These are phyloP conservation scores for Phoma herbarum DNA, from an alignment of 2,329 filamentous ascomycete species.

Conservation along the genomic window DNA sequence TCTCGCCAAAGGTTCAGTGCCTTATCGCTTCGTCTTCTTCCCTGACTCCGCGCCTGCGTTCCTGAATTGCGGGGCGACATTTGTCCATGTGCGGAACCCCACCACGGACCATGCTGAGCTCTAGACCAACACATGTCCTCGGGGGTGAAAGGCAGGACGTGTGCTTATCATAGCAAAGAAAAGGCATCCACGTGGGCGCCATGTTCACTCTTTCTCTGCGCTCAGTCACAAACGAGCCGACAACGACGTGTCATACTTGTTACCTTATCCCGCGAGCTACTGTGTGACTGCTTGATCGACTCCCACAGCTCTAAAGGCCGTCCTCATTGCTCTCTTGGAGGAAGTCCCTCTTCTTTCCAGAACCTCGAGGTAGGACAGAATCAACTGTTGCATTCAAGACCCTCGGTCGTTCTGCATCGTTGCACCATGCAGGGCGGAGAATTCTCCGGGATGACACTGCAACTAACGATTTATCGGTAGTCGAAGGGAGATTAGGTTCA, in stretches of 20 bases:
- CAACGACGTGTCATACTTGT: background rate
- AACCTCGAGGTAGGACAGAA: background rate
- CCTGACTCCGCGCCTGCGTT: conserved; percentile 4
- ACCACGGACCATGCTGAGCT: background rate
- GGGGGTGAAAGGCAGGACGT: background rate
- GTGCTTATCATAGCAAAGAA: background rate
- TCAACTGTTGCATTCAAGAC: conserved; percentile 6
- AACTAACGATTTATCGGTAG: background rate
- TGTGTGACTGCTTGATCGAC: background rate
- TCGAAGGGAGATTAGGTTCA: background rate
- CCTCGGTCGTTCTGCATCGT: background rate
- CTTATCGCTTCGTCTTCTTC: conserved; percentile 8
- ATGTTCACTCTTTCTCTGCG: background rate
- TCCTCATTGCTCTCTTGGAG: background rate
- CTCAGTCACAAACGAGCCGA: background rate
- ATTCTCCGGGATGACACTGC: background rate
- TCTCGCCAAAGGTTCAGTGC: background rate
- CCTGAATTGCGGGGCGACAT: conserved; percentile 7
- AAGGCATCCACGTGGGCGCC: background rate
- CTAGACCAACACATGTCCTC: conserved; percentile 3
- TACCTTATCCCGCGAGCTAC: background rate
- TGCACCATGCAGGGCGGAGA: conserved; percentile 8
- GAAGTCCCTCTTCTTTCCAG: background rate
- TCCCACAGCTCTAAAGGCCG: background rate
- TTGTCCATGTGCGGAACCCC: background rate